Conservation (phyloP, 495 filamentous ascomycete species). For the Penicillium psychrofluorescens region DNA sequence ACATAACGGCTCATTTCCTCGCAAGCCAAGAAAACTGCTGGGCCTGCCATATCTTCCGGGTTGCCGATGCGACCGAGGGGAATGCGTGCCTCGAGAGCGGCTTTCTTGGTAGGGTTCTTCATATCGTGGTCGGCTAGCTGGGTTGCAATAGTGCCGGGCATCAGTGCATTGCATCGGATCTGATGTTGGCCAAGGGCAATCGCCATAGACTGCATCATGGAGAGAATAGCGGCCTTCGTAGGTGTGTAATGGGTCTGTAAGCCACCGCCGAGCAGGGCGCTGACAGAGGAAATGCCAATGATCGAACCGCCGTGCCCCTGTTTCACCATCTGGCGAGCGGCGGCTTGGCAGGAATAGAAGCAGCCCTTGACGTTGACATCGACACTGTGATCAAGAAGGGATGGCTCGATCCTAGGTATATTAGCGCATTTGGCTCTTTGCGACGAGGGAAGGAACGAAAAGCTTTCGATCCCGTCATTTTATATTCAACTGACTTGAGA, state of each 20-base stretch:
- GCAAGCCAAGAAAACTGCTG: constrained; percentile 23
- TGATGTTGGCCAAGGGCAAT: constrained; percentile 17
- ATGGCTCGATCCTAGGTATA: constrained; percentile 22
- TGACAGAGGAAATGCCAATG: constrained; percentile 39
- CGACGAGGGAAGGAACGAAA: neutral
- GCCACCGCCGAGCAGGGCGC: constrained; percentile 24
- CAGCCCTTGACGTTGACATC: constrained; percentile 56
- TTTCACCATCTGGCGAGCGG: constrained; percentile 23
- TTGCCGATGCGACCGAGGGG: constrained; percentile 50
- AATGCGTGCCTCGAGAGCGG: constrained; percentile 70
- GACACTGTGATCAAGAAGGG: constrained; percentile 30
- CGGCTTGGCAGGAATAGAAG: constrained; percentile 60
- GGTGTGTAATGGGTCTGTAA: constrained; percentile 34
- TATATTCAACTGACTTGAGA: constrained; percentile 41
- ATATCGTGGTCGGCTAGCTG: constrained; percentile 68
- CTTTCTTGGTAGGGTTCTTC: constrained; percentile 48
- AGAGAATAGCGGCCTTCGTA: constrained; percentile 42
- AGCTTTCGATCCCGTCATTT: neutral
- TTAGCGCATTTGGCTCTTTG: neutral
- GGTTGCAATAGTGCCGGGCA: constrained; percentile 22
- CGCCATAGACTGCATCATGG: constrained; percentile 38
- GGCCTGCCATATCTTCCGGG: constrained; percentile 26
- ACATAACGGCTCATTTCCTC: constrained; percentile 25
- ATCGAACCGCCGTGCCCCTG: constrained; percentile 37
- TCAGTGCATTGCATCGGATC: constrained; percentile 26